Evolutionary conservation across 495 filamentous ascomycete genomes (phyloP).

Genomic region (Aspergillus steynii): DNA sequence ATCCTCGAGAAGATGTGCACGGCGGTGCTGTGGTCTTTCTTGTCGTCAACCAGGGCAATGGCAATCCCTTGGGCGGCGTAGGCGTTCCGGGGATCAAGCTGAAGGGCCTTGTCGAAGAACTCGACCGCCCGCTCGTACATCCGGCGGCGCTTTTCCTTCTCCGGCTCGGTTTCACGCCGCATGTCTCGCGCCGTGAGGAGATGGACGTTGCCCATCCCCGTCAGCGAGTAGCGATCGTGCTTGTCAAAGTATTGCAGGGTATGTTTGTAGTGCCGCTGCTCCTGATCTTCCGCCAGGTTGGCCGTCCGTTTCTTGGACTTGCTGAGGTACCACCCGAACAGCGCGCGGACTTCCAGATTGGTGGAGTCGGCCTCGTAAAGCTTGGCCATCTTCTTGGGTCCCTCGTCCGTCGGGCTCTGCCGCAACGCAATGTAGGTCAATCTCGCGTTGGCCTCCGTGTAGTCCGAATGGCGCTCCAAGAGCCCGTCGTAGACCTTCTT

Average conservation of each 20-base stretch:
- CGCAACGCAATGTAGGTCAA: constrained; percentile 86
- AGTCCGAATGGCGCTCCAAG: constrained; percentile 78
- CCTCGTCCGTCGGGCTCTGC: constrained; percentile 81
- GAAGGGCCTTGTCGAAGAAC: constrained; percentile 96
- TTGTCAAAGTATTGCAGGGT: constrained; percentile 92
- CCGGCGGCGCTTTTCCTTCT: constrained; percentile 84
- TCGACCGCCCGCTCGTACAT: constrained; percentile 90
- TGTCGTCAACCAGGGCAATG: constrained; percentile 91
- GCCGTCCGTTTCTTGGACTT: constrained; percentile 74
- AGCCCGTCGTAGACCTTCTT: constrained; percentile 84
- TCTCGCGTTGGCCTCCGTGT: constrained; percentile 84
- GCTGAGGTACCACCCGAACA: constrained; percentile 94
- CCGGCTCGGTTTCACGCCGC: constrained; percentile 81
- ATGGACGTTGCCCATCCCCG: constrained; percentile 94
- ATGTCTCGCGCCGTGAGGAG: constrained; percentile 87
- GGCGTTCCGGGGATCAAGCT: constrained; percentile 88
- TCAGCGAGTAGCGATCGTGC: constrained; percentile 91
- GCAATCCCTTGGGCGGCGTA: constrained; percentile 95
- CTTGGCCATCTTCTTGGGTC: constrained; percentile 77
- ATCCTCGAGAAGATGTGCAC: constrained; percentile 86
- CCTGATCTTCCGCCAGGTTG: constrained; percentile 84
- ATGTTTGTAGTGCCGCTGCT: constrained; percentile 93
- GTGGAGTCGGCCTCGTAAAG: constrained; percentile 75
- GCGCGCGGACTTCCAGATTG: constrained; percentile 85
- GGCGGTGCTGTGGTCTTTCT: constrained; percentile 76